These are phyloP conservation scores for Paramecium tetraurelia DNA, from an alignment of 73 alveolate species.

Conservation along the genomic window DNA sequence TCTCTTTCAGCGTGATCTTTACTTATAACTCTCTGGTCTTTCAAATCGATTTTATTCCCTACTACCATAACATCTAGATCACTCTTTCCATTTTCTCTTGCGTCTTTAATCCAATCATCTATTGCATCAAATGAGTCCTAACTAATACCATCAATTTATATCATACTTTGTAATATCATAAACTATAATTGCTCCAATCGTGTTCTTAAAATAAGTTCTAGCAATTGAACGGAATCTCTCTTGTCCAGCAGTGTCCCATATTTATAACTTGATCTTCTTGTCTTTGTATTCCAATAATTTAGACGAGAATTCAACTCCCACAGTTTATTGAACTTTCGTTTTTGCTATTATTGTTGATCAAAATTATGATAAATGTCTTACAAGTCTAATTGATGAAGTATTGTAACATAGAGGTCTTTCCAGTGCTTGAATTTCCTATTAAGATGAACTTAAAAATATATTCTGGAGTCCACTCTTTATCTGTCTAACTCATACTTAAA, in stretches of 20 bases:
- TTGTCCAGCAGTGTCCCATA: conserved; percentile 95
- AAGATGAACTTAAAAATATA: conserved; percentile 61
- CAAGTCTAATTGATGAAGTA: conserved; percentile 38
- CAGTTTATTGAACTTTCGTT: conserved; percentile 66
- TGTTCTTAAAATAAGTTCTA: conserved; percentile 68
- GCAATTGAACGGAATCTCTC: conserved; percentile 46
- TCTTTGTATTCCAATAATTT: conserved; percentile 68
- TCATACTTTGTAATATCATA: conserved; percentile 71
- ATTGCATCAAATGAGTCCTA: conserved; percentile 74
- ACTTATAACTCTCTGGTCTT: conserved; percentile 57
- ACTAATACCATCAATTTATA: background rate
- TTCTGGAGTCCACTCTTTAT: background rate
- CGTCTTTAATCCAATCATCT: conserved; percentile 84
- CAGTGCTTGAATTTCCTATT: conserved; percentile 67
- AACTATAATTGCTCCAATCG: conserved; percentile 83
- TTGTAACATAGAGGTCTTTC: conserved; percentile 63
- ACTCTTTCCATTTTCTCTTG: conserved; percentile 70
- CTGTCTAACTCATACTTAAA: background rate
- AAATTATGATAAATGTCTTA: conserved; percentile 21
- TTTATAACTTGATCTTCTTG: conserved; percentile 78
- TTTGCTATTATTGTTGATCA: conserved; percentile 31
- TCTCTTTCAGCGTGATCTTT: background rate
- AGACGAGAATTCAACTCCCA: conserved; percentile 91
- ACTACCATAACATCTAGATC: conserved; percentile 71
- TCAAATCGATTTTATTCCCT: conserved; percentile 81